Conservation (phyloP, 805 yeast species). For the Saturnispora galanensis region DNA sequence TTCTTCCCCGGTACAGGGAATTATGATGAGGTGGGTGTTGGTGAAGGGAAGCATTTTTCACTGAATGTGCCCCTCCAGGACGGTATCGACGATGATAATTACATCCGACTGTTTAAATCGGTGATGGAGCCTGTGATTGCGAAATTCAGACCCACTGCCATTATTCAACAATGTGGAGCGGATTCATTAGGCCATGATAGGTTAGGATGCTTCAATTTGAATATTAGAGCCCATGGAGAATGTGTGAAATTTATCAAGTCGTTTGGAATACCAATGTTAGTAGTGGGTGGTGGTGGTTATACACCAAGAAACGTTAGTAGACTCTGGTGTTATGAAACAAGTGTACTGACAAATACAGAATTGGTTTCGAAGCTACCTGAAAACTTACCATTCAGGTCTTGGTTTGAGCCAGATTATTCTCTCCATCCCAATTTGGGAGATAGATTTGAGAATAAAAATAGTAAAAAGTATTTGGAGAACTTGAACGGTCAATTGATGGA, state of each 20-base stretch:
- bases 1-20: conserved; percentile 97
- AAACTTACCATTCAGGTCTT: conserved; percentile 62
- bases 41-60: conserved; percentile 79
- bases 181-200: conserved; percentile 92
- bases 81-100: conserved; percentile 91
- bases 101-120: conserved; percentile 65
- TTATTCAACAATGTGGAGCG: conserved; percentile 96
- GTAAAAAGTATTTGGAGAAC: conserved; percentile 73
- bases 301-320: conserved; percentile 93
- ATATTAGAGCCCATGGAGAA: conserved; percentile 90
- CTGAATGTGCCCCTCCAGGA: conserved; percentile 89
- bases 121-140: conserved; percentile 85
- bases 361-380: conserved; percentile 70
- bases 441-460: conserved; percentile 75
- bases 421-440: conserved; percentile 79
- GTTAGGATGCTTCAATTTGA: conserved; percentile 85
- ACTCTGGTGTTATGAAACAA: conserved; percentile 94
- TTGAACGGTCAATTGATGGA: conserved; percentile 69
- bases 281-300: conserved; percentile 96
- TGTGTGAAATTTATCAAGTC: conserved; percentile 85
- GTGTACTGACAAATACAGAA: conserved; percentile 70
- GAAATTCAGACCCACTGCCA: conserved; percentile 86
- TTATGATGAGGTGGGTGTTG: conserved; percentile 80
- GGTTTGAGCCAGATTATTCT: conserved; percentile 86
- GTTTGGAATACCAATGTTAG: conserved; percentile 83